Percentiles rank a stretch among this genome's conserved stretches.
Evolutionary conservation across 2,329 filamentous ascomycete genomes (phyloP).

Genomic region (Ophiostoma perfectum): DNA sequence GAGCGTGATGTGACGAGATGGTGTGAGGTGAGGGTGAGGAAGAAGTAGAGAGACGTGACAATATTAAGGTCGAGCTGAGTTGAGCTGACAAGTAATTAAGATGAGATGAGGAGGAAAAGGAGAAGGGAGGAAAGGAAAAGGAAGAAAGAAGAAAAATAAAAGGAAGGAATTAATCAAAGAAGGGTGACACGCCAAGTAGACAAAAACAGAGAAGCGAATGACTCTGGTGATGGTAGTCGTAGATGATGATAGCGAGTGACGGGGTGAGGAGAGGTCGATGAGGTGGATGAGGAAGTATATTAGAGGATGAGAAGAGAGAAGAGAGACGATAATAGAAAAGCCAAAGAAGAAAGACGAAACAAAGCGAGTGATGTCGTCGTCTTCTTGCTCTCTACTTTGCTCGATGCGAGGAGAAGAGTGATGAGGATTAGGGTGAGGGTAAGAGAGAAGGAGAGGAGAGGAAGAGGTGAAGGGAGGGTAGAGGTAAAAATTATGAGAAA

Average conservation of each 20-base stretch:
- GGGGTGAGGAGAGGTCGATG: too few species aligned
- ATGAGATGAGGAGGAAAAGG: not conserved
- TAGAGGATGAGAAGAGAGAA: not conserved
- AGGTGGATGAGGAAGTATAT: not conserved
- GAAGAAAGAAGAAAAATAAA: not conserved
- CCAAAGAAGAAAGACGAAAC: slow-evolving; percentile 5
- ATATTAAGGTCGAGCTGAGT: not conserved
- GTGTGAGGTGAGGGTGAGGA: not conserved
- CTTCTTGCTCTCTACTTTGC: not conserved
- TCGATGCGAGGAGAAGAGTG: not conserved
- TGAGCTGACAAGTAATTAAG: not conserved
- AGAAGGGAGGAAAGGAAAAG: not conserved
- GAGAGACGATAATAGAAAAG: slow-evolving; percentile 8
- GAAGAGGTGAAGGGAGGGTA: not conserved
- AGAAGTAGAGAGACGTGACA: not conserved
- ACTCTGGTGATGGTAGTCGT: not conserved
- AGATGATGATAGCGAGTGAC: slow-evolving; percentile 4
- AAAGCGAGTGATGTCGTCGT: slow-evolving; percentile 15
- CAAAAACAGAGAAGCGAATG: slow-evolving; percentile 12
- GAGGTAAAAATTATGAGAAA: not conserved
- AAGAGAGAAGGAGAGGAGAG: not conserved
- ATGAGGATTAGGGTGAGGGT: not conserved
- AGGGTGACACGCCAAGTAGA: slow-evolving; percentile 1
- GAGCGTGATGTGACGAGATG: not conserved
- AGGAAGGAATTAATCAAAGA: not conserved